phyloP scores from a whole-genome alignment of 805 yeast species.

The Osmozyma mogii region DNA sequence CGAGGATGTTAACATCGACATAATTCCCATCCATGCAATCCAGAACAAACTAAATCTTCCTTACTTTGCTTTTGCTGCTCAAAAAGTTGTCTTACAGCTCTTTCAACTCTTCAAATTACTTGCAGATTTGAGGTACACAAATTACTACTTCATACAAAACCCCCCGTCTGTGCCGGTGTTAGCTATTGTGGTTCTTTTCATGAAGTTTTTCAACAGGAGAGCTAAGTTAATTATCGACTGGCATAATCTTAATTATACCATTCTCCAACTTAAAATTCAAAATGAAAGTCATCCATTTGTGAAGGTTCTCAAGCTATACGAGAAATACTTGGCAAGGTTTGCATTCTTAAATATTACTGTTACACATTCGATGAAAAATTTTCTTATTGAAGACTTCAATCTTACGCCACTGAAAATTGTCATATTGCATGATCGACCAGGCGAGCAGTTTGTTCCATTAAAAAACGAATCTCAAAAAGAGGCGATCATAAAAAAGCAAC shows the following conservation, averaged over 20 bases:
- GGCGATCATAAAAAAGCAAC: slow-evolving; percentile 27
- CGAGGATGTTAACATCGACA: slow-evolving; percentile 43
- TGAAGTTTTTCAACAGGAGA: slow-evolving; percentile 39
- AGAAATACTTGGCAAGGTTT: slow-evolving; percentile 48
- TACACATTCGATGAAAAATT: slow-evolving; percentile 62
- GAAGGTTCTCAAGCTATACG: slow-evolving; percentile 51
- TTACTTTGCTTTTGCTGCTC: slow-evolving; percentile 46
- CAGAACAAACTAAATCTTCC: slow-evolving; percentile 38
- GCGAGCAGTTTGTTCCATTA: slow-evolving; percentile 53
- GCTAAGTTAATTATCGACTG: slow-evolving; percentile 78
- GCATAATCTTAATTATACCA: slow-evolving; percentile 91
- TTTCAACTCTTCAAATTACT: slow-evolving; percentile 40
- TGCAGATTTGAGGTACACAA: slow-evolving; percentile 49
- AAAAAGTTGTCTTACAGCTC: slow-evolving; percentile 56
- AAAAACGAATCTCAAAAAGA: slow-evolving; percentile 13
- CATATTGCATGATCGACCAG: slow-evolving; percentile 85
- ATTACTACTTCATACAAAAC: slow-evolving; percentile 71
- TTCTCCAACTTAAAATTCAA: slow-evolving; percentile 57
- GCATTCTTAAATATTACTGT: slow-evolving; percentile 78
- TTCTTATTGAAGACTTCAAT: slow-evolving; percentile 48
- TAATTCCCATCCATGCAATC: slow-evolving; percentile 39
- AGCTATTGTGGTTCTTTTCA: slow-evolving; percentile 50
- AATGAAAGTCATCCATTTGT: slow-evolving; percentile 56
- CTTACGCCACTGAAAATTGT: slow-evolving; percentile 38
- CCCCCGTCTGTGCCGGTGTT: slow-evolving; percentile 90